Base-by-base conservation (phyloP, 306 rosid species). In the Vigna trinervia region DNA sequence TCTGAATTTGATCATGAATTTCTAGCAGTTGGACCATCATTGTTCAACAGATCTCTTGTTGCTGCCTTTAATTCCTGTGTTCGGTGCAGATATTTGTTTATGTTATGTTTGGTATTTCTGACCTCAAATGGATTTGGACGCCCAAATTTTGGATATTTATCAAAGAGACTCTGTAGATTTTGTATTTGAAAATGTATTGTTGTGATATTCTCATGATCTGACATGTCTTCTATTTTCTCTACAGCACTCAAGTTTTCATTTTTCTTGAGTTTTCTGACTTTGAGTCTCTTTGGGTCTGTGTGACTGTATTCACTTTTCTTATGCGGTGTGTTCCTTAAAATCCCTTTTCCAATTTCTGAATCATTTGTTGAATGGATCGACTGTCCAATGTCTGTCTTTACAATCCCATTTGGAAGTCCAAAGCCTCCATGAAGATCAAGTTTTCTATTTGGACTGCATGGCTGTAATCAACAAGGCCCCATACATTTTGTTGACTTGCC, bases 1-100 rank as follows among this genome's bases (percentile, higher is more conserved):
- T 72, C 67, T 80, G 76, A 63, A 51, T 63, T 78, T 78, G 73
- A 73, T 59, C 53, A 36, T 47, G 78, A 48, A 69, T 75, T 83
- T 48, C 22, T 65, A 15, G 52, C 60, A 81, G 56, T 65, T 76
- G 70, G 70, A 53, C 73, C 58, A 63, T 77, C 52, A 50, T 66
- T 84, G 65, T 62, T 76, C 62, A 30, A 8, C 23, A 26, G 30
- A 52, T 52, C 11, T 36, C 38, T 69, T 74, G 26, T 45, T 60
- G 46, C 36, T 77, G 19, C 51, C 57, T 5, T 32, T 72, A 38
- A 79, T 30, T 80, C 23, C 30, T 36, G 4, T 60, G 73, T 15
- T 51, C 46, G 78, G 47, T 53, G 50, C 54, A 23, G 51, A 39
- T 69, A 22, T 38, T 11, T 78, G 61, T 69, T 69, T 47, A 1